phyloP scores from a whole-genome alignment of 1,284 basidiomycete species.

The Heterobasidion irregulare region DNA sequence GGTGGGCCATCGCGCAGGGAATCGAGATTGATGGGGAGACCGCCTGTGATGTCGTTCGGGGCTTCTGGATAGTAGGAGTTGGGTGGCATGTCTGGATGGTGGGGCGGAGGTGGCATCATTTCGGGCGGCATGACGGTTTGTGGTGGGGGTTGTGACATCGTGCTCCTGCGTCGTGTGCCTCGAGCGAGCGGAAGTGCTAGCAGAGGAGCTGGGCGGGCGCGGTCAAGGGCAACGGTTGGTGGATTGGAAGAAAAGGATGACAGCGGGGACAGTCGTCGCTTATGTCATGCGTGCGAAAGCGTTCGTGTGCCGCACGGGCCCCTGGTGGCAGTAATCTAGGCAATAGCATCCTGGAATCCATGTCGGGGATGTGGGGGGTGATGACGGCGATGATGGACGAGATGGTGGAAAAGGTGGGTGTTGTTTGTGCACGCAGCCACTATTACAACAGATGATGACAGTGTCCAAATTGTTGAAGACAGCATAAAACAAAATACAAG shows the following conservation, averaged over 20 bases:
- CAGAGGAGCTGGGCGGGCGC: background rate
- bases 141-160: constrained; percentile 27
- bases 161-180: background rate
- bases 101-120: constrained; percentile 26
- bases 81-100: constrained; percentile 20
- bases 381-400: constrained; percentile 11
- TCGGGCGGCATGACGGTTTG: constrained; percentile 37
- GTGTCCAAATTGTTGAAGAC: constrained; percentile 65
- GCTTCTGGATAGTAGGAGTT: constrained; percentile 65
- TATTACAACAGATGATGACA: constrained; percentile 49
- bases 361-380: constrained; percentile 11
- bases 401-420: constrained; percentile 10
- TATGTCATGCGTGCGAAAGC: constrained; percentile 15
- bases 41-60: constrained; percentile 68
- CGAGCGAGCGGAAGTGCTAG: background rate
- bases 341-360: background rate
- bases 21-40: constrained; percentile 75
- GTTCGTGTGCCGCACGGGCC: constrained; percentile 21
- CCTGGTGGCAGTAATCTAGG: constrained; percentile 7
- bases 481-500: constrained; percentile 59
- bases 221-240: constrained; percentile 4
- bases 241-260: constrained; percentile 4
- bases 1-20: constrained; percentile 75
- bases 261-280: constrained; percentile 8
- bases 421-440: constrained; percentile 22